Percentiles rank a stretch among this genome's conserved stretches.
These are phyloP conservation scores for Hydnum rufescens DNA, from an alignment of 768 basidiomycete species.

Conservation along the genomic window DNA sequence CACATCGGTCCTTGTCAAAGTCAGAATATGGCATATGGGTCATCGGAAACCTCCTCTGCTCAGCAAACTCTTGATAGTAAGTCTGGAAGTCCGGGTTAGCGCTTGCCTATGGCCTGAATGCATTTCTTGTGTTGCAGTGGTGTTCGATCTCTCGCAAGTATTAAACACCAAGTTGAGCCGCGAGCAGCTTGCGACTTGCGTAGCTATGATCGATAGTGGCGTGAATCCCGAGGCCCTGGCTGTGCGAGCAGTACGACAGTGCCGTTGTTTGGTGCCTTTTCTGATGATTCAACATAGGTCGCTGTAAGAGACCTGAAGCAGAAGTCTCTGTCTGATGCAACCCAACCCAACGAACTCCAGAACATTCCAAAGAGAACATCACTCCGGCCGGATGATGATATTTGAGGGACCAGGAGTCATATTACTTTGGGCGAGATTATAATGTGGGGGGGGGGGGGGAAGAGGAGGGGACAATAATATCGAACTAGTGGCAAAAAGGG, in stretches of 20 bases:
- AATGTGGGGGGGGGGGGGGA: too few species aligned
- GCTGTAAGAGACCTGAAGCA: background rate
- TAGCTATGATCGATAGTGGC: conserved; percentile 80
- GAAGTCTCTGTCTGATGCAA: background rate
- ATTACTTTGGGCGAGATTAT: too few species aligned
- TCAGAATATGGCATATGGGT: too few species aligned
- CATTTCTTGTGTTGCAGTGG: conserved; percentile 28
- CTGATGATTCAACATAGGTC: background rate
- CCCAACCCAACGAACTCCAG: too few species aligned
- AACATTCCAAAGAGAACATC: too few species aligned
- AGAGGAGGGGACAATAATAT: too few species aligned
- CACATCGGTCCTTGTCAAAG: too few species aligned
- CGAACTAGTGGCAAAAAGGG: too few species aligned
- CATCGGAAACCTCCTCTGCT: conserved; percentile 11
- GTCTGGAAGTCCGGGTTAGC: conserved; percentile 15
- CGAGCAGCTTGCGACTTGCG: conserved; percentile 79
- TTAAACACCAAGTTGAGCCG: conserved; percentile 77
- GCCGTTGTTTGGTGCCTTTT: background rate
- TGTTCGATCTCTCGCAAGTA: conserved; percentile 75
- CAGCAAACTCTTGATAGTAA: conserved; percentile 19
- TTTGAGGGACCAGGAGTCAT: too few species aligned
- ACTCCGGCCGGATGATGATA: too few species aligned
- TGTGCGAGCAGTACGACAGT: conserved; percentile 24
- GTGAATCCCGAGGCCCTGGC: conserved; percentile 85
- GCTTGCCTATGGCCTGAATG: conserved; percentile 1